Base-by-base conservation (phyloP, 192 early-diverging fungal genomes). In the Coemansia sp. region DNA sequence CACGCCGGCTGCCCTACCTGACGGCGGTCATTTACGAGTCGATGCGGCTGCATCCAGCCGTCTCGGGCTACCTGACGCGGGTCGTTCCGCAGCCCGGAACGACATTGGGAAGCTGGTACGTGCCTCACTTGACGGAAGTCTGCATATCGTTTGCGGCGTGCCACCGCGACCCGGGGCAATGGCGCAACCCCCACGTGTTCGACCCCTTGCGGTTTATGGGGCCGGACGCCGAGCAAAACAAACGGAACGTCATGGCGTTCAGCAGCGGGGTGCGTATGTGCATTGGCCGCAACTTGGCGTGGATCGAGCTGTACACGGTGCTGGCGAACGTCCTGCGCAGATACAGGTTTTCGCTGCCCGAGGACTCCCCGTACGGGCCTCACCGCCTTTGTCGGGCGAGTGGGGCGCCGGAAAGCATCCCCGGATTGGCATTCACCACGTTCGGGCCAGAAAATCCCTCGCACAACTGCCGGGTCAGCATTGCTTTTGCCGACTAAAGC, bases 21-120 rank as follows among this genome's bases (percentile, higher is more conserved):
- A 69, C 65, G 0, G 79, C 79, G 0, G 59, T 77, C 1, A 34
- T 81, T 18, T 41, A 51, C 43, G 79, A 81, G 40, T 53, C 69
- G 2, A 67, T 81, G 61, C 64, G 79, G 6, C 37, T 72, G n/a
- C 40, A 53, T 26, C 50, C 79, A 3, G 40, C 69, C 0, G 67
- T 62, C 2, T 37, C 61, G 2, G 56, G 62, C n/a, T 56, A 58
- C 26, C 39, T 72, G 4, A 61, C 72, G 3, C 64, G 79, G 12
- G 34, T 20, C 6, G 46, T 62, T 3, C 79, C 79, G 0, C 10
- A 37, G 1, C 34, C 40, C 0, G 79, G 79, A 15, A 39, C 20
- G 1, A 6, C 64, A 11, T 5, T 30, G 44, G 47, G 43, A 40
- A 23, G 20, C 4, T 60, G 64, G 28, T 31, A 54, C 1, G 26